phyloP scores from a whole-genome alignment of 2,329 filamentous ascomycete species.

The Neocatenulostroma microsporum region DNA sequence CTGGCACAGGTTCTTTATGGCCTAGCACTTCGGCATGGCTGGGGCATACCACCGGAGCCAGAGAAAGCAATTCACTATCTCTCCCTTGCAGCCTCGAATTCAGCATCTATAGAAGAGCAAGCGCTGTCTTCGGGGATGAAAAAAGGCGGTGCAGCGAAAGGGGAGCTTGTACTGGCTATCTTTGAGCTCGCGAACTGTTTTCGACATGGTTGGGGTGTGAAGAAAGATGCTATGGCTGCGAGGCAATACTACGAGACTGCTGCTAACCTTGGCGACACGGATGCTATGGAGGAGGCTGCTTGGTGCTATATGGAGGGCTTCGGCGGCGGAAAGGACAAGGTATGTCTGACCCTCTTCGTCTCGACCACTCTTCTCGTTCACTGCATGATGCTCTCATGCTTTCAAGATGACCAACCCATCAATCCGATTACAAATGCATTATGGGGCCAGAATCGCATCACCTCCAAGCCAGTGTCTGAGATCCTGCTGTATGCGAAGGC shows the following conservation, averaged over 20 bases:
- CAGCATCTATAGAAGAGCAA: slow-evolving; percentile 74
- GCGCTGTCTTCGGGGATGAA: slow-evolving; percentile 81
- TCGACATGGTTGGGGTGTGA: slow-evolving; percentile 87
- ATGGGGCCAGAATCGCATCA: too few relatives aligned
- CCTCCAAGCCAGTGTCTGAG: slow-evolving; percentile 1
- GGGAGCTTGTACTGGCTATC: slow-evolving; percentile 90
- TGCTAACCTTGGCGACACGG: slow-evolving; percentile 89
- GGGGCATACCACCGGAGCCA: slow-evolving; percentile 72
- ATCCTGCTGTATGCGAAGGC: too few relatives aligned
- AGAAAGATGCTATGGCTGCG: slow-evolving; percentile 77
- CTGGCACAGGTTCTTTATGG: slow-evolving; percentile 94
- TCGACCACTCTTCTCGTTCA: too few relatives aligned
- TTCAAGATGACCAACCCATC: too few relatives aligned
- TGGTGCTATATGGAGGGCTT: slow-evolving; percentile 98
- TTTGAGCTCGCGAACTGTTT: slow-evolving; percentile 92
- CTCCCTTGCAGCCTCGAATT: slow-evolving; percentile 80
- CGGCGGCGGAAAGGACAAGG: slow-evolving; percentile 97
- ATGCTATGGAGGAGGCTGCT: slow-evolving; percentile 94
- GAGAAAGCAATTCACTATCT: slow-evolving; percentile 73
- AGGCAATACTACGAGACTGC: slow-evolving; percentile 93
- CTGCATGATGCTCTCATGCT: neutral
- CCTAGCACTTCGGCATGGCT: slow-evolving; percentile 85
- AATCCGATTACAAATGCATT: too few relatives aligned
- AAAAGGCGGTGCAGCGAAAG: slow-evolving; percentile 90
- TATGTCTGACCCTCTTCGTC: too few relatives aligned